These are phyloP conservation scores for Lactifluus volemus DNA, from an alignment of 768 basidiomycete species.

Conservation along the genomic window DNA sequence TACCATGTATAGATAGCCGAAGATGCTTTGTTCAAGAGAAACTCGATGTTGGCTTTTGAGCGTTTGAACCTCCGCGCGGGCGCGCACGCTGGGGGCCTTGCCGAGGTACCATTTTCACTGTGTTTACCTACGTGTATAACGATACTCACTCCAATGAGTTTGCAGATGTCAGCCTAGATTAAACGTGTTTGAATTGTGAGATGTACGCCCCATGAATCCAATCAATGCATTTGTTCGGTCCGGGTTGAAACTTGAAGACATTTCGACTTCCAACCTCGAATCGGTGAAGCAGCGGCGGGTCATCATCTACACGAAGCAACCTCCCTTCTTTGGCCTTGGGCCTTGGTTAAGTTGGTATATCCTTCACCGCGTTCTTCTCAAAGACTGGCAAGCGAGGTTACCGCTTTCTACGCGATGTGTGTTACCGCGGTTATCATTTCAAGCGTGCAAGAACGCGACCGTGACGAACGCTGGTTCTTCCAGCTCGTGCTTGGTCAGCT, in stretches of 20 bases:
- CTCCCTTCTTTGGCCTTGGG: not conserved
- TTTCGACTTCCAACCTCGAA: not conserved
- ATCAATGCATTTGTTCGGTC: no score
- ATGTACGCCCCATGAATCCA: no score
- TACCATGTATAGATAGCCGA: no score
- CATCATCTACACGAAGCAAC: not conserved
- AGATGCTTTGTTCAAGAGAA: no score
- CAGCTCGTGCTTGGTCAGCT: not conserved
- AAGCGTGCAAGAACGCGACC: not conserved
- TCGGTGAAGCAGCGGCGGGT: conserved; percentile 1
- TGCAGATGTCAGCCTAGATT: no score
- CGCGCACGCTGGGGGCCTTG: no score
- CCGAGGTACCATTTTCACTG: no score
- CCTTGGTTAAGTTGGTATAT: not conserved
- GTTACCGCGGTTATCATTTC: not conserved
- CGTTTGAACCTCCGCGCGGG: no score
- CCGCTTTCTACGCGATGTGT: conserved; percentile 2
- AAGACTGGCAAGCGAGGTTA: not conserved
- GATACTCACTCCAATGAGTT: no score
- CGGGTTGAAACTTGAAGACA: not conserved
- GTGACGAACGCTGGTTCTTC: not conserved
- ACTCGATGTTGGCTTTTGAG: no score
- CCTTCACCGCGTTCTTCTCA: not conserved
- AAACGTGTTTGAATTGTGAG: no score
- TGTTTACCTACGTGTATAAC: no score